phyloP scores from a whole-genome alignment of 495 filamentous ascomycete species.

The Talaromyces liani region DNA sequence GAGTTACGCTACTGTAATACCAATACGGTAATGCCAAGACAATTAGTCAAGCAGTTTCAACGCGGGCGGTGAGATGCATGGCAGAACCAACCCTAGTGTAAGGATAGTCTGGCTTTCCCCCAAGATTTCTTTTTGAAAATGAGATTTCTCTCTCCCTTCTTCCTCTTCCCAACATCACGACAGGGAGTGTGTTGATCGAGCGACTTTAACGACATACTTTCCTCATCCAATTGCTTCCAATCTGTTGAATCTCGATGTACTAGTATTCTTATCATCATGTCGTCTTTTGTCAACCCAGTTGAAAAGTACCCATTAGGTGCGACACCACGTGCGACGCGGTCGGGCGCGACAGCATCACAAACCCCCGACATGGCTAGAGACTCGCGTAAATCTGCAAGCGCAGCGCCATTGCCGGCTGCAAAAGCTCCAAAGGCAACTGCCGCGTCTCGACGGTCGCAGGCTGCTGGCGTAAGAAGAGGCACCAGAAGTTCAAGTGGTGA shows the following conservation, averaged over 20 bases:
- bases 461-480: slow-evolving; percentile 11
- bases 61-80: not conserved
- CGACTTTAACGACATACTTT: not conserved
- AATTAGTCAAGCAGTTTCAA: not conserved
- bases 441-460: not conserved
- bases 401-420: slow-evolving; percentile 12
- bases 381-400: not conserved
- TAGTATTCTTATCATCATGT: not conserved
- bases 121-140: not conserved
- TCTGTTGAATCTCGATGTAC: not conserved
- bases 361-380: not conserved
- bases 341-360: slow-evolving; percentile 2
- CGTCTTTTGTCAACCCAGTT: slow-evolving; percentile 2
- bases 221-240: not conserved
- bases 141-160: not conserved
- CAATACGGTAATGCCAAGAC: not conserved
- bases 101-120: not conserved
- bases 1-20: not conserved
- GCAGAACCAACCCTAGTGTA: slow-evolving; percentile 7
- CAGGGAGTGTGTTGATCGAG: not conserved
- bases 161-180: not conserved
- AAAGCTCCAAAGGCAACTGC: not conserved
- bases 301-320: not conserved
- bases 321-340: slow-evolving; percentile 7
- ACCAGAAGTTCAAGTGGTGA: slow-evolving; percentile 23